Base-by-base conservation (phyloP, 2,329 filamentous ascomycete genomes). In the Cladosporium halotolerans region DNA sequence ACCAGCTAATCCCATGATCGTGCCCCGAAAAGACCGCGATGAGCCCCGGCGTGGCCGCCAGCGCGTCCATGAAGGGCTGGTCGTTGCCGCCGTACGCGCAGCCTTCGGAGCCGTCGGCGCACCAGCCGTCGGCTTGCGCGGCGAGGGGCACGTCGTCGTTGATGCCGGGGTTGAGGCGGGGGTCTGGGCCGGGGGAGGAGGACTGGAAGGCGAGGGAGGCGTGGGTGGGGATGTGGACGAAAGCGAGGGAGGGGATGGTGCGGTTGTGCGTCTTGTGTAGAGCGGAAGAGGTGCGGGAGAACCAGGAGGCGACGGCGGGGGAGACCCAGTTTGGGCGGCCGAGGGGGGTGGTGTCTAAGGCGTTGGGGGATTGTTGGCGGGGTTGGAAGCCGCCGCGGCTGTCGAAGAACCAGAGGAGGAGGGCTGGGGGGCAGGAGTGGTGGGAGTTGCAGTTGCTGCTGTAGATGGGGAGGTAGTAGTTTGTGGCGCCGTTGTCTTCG, bases 351-450 rank as follows among this genome's bases (percentile, higher is more conserved):
- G 64, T 64, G 5, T 53, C 23, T 3, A 59, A 55, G 9, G 64
- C 54, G 14, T 64, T 65, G 5, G 54, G 19, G 3, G 59, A 47
- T 28, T 65, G 54, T 16, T 76, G 58, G 44, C 71, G 75, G 60
- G 76, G 81, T 45, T 73, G 70, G 48, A 72, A 72, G 7, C 83
- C 83, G 34, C 84, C 83, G 13, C 79, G 74, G 52, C 76, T 80
- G 62, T 89, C 86, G 60, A 89, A 88, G 69, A 88, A 88, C 83
- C 84, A 89, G 1, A 89, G 71, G 0, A 89, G 62, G 7, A 75
- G 61, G 7, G 62, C 59, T 6, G 80, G 77, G 1, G 45, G 40
- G n/a, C 45, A 51, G 32, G 32, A 1, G 43, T 46, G 9, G 54
- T 53, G 16, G 44, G 54, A 45, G 9, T 31, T 45, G 13, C 63